phyloP scores from a whole-genome alignment of 108 stramenopile species.

The Schizochytrium sp. region DNA sequence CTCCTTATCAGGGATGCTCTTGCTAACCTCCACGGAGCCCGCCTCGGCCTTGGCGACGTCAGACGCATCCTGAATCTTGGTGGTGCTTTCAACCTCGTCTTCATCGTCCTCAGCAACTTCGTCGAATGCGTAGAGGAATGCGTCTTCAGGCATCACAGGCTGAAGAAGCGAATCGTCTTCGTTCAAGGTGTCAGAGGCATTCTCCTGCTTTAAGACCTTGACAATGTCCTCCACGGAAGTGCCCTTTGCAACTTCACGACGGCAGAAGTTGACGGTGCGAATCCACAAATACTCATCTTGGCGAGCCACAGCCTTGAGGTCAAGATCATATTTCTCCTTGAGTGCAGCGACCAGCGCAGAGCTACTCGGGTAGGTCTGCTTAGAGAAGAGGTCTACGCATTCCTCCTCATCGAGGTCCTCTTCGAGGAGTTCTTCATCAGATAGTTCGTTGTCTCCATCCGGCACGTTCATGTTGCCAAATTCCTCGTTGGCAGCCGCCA shows the following conservation, averaged over 20 bases:
- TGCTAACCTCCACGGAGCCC: not conserved
- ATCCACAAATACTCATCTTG: conserved; percentile 40
- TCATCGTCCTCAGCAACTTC: not conserved
- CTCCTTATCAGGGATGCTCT: conserved; percentile 28
- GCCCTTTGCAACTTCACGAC: not conserved
- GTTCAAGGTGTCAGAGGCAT: not conserved
- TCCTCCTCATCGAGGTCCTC: conserved; percentile 45
- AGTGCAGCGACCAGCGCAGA: not conserved
- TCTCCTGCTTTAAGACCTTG: not conserved
- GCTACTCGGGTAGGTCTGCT: not conserved
- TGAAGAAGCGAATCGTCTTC: conserved; percentile 25
- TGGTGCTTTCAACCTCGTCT: not conserved
- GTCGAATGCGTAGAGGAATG: conserved; percentile 41
- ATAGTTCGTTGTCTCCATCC: conserved; percentile 39
- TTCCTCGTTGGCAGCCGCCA: not conserved
- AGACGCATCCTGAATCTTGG: not conserved
- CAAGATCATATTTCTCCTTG: conserved; percentile 24
- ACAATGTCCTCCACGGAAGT: not conserved
- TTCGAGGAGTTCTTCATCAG: conserved; percentile 13
- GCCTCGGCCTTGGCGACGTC: not conserved
- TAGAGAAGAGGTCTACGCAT: conserved; percentile 46
- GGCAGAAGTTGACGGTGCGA: conserved; percentile 39
- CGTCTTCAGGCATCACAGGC: not conserved
- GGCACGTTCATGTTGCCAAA: not conserved
- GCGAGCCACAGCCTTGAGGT: not conserved